Percentiles rank a stretch among this genome's conserved stretches.
These are phyloP conservation scores for Monascus purpureus DNA, from an alignment of 495 filamentous ascomycete species.

Conservation along the genomic window DNA sequence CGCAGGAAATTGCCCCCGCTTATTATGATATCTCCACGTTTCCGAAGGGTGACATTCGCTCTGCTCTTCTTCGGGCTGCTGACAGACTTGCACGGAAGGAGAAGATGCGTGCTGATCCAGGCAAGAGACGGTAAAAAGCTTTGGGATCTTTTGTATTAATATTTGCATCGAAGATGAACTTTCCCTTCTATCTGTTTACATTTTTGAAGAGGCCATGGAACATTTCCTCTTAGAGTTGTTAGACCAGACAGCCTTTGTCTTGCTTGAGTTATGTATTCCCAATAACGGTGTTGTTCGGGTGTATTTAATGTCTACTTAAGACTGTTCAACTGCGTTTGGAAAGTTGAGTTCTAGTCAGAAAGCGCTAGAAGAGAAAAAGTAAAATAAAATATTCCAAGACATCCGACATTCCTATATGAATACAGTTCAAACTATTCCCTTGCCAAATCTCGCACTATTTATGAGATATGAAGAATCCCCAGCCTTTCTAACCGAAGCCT, in stretches of 20 bases:
- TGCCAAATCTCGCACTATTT: too few relatives aligned
- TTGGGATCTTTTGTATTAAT: background rate
- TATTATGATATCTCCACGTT: conserved; percentile 88
- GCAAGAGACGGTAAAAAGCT: conserved; percentile 17
- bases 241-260: too few relatives aligned
- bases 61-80: conserved; percentile 52
- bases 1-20: conserved; percentile 69
- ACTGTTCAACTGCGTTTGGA: too few relatives aligned
- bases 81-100: conserved; percentile 66
- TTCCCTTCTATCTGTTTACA: conserved; percentile 6
- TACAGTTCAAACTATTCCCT: background rate
- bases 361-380: too few relatives aligned
- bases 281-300: too few relatives aligned
- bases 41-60: conserved; percentile 73
- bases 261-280: too few relatives aligned
- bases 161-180: conserved; percentile 7
- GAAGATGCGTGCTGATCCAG: conserved; percentile 36
- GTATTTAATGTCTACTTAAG: too few relatives aligned
- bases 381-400: too few relatives aligned
- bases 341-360: too few relatives aligned
- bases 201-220: too few relatives aligned
- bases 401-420: too few relatives aligned
- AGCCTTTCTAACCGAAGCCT: background rate
- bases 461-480: background rate
- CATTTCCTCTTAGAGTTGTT: too few relatives aligned